These are phyloP conservation scores for Lycium ferocissimum DNA, from an alignment of 257 asterid species.

Conservation along the genomic window DNA sequence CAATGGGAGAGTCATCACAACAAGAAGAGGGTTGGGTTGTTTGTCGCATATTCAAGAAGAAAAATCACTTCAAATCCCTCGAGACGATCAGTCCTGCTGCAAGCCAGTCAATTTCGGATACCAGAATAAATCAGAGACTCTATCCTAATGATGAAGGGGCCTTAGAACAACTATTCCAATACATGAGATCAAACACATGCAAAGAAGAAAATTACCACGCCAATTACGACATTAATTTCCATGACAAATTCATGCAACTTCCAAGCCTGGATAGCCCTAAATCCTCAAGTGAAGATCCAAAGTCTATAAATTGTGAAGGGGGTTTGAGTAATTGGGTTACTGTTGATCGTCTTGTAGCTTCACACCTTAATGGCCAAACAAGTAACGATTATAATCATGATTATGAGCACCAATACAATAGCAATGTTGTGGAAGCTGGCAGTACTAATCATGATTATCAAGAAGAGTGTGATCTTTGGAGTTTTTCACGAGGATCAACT, in stretches of 20 bases:
- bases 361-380: slow-evolving; percentile 80
- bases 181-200: slow-evolving; percentile 71
- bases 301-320: slow-evolving; percentile 34
- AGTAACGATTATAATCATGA: slow-evolving; percentile 44
- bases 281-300: slow-evolving; percentile 16
- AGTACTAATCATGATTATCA: background rate
- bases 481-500: slow-evolving; percentile 55
- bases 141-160: slow-evolving; percentile 59
- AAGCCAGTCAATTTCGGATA: background rate
- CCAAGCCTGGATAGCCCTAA: slow-evolving; percentile 60
- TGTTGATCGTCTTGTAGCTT: slow-evolving; percentile 83
- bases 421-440: background rate
- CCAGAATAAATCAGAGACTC: background rate
- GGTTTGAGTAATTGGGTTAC: slow-evolving; percentile 65
- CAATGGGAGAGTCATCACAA: slow-evolving; percentile 3
- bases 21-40: slow-evolving; percentile 94
- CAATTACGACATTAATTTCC: slow-evolving; percentile 10
- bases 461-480: slow-evolving; percentile 52
- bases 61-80: slow-evolving; percentile 49
- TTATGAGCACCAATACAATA: slow-evolving; percentile 28
- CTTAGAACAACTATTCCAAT: slow-evolving; percentile 69
- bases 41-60: slow-evolving; percentile 96
- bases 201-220: slow-evolving; percentile 53
- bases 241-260: slow-evolving; percentile 64
- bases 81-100: background rate